A percentile compares a stretch with the other conserved stretches of the same genome.
Conservation (phyloP, 1,284 basidiomycete genomes). For the Tilletia indica region DNA sequence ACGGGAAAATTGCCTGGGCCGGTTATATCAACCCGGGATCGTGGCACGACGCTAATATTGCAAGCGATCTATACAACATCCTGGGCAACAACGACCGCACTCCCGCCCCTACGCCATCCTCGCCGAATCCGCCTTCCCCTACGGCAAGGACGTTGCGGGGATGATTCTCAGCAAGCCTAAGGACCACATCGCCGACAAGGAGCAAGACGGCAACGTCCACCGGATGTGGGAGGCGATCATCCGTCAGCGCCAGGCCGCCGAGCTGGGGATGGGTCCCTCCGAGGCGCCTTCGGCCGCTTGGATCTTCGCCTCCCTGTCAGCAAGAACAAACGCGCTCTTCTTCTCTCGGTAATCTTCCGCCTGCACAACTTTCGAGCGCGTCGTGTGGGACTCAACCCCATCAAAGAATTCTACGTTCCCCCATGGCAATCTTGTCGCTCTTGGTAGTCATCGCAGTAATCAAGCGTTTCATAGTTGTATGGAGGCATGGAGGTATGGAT, state of each 20-base stretch:
- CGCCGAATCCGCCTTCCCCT: not conserved
- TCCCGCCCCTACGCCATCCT: not conserved
- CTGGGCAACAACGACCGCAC: not conserved
- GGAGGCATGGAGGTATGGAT: too few relatives aligned
- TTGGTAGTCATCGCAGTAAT: too few relatives aligned
- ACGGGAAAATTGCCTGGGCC: not conserved
- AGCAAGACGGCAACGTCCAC: not conserved
- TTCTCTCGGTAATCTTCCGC: not conserved
- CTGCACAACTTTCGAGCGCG: not conserved
- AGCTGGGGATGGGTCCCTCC: not conserved
- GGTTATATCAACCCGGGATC: not conserved
- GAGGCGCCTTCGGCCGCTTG: not conserved
- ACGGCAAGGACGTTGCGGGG: not conserved
- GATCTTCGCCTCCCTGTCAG: not conserved
- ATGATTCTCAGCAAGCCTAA: not conserved
- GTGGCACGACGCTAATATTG: not conserved
- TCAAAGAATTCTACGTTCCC: not conserved
- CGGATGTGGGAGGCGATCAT: constrained; percentile 1
- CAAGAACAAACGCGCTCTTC: not conserved
- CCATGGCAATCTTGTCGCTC: not conserved
- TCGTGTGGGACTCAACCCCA: not conserved
- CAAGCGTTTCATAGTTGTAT: too few relatives aligned
- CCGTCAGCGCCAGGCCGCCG: not conserved
- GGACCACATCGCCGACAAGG: not conserved
- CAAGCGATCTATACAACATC: not conserved